phyloP scores from a whole-genome alignment of 306 rosid species.

The Castanea crenata region DNA sequence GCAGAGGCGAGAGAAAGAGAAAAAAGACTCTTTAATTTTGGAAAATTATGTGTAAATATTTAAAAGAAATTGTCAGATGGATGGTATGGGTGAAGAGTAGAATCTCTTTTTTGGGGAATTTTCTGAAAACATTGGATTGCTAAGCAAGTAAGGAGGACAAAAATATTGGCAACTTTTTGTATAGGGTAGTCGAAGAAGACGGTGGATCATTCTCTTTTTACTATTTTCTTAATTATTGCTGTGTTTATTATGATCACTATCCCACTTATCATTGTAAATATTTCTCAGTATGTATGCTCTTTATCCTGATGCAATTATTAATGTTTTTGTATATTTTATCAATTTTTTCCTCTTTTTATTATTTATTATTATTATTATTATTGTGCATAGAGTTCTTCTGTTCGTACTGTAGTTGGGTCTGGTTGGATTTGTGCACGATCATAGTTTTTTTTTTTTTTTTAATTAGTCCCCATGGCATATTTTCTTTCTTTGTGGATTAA shows the following conservation, averaged over 20 bases:
- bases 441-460: no score
- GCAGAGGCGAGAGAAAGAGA: conserved; percentile 15
- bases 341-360: neutral
- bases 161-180: conserved; percentile 18
- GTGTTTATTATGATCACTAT: conserved; percentile 10
- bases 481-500: no score
- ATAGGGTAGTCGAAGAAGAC: conserved; percentile 20
- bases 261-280: conserved; percentile 35
- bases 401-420: no score
- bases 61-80: conserved; percentile 1
- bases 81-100: conserved; percentile 40
- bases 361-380: no score
- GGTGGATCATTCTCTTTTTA: conserved; percentile 13
- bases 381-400: no score
- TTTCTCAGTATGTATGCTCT: conserved; percentile 11
- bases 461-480: no score
- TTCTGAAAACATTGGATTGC: conserved; percentile 19
- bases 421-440: no score
- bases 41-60: conserved; percentile 43
- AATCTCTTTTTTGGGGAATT: conserved; percentile 34
- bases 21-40: conserved; percentile 18
- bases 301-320: conserved; percentile 22
- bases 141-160: neutral
- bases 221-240: conserved; percentile 18
- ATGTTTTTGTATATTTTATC: conserved; percentile 25